Evolutionary conservation across 148 eudicot genomes (phyloP), one percentile per base, ranked within the genome.

Genomic region (Persicaria tinctoria): DNA sequence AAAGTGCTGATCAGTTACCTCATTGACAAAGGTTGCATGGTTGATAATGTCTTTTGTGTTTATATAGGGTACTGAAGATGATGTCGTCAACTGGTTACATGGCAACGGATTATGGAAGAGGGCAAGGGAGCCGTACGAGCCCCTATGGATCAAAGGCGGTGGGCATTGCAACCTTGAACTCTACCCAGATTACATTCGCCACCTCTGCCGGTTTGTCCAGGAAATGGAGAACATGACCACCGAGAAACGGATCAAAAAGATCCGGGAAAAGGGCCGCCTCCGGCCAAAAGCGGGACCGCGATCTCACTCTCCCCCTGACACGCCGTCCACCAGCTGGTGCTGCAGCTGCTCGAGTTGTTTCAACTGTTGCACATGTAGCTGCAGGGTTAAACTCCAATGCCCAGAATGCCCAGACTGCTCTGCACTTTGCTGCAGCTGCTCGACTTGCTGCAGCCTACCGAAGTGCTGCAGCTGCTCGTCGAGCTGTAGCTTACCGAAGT

Each of bases 141-240:
- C 99, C 23, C 78, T 96, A 63, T 96, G 99, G 99, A 92, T 96
- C 46, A 92, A 92, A 90, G 99, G 99, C 0, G 99, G 99, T 1
- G 99, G 99, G 9, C 99, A 96, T 81, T 96, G 99, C 88, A 92
- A 96, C 83, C 80, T 96, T 75, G 99, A 96, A 76, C 91, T 96
- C 44, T 92, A 92, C 82, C 99, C 99, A 14, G 97, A 96, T 76
- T 96, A 96, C 84, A 89, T 92, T 54, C 90, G 96, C 77, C 99
- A 96, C 75, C 94, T 96, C 41, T 88, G 93, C 79, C 86, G 83
- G 27, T 96, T 88, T 72, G 76, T 96, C 79, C 84, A 92, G 41
- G 97, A 92, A 78, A 89, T 96, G 99, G 99, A 96, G 82, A 90
- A 81, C 78, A 83, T 82, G 66, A 92, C 89, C 8, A 92, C 99